A percentile compares a stretch with the other conserved stretches of the same genome.
Conservation (phyloP, 2,329 filamentous ascomycete species). For the Aspergillus novofumigatus region DNA sequence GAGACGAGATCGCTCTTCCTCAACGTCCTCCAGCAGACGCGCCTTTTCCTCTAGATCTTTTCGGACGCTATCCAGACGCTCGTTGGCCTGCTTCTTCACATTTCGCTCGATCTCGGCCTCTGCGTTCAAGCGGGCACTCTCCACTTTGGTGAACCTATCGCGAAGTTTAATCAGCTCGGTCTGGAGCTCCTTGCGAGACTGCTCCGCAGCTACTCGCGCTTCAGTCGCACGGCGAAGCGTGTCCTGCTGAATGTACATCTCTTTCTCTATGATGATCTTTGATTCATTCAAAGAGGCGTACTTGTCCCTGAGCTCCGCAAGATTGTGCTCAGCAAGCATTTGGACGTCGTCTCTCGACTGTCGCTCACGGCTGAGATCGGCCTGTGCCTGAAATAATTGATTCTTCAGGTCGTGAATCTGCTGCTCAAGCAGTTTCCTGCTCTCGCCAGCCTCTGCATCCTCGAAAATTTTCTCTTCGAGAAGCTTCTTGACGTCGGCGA, state of each 20-base stretch:
- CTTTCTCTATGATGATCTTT: slow-evolving; percentile 97
- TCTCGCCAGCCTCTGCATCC: slow-evolving; percentile 78
- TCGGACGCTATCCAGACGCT: slow-evolving; percentile 71
- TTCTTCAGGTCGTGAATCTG: slow-evolving; percentile 85
- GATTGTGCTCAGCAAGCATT: slow-evolving; percentile 85
- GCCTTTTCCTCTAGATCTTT: slow-evolving; percentile 78
- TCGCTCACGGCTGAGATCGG: slow-evolving; percentile 82
- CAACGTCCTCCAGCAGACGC: slow-evolving; percentile 70
- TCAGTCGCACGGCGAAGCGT: slow-evolving; percentile 81
- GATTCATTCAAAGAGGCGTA: slow-evolving; percentile 83
- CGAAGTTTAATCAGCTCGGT: slow-evolving; percentile 77
- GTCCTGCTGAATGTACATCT: slow-evolving; percentile 94
- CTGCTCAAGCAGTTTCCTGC: slow-evolving; percentile 74
- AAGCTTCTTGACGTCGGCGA: slow-evolving; percentile 78
- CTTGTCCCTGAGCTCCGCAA: slow-evolving; percentile 74
- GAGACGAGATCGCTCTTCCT: slow-evolving; percentile 72
- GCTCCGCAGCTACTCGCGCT: slow-evolving; percentile 72
- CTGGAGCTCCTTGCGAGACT: slow-evolving; percentile 84
- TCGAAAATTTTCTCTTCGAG: slow-evolving; percentile 86
- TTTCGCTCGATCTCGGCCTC: slow-evolving; percentile 76
- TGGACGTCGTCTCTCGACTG: slow-evolving; percentile 94
- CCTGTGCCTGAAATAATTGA: slow-evolving; percentile 78
- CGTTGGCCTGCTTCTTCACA: slow-evolving; percentile 71
- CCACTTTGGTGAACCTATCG: slow-evolving; percentile 76
- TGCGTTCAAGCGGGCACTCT: slow-evolving; percentile 78